Conservation (phyloP, 2,329 filamentous ascomycete species). For the Cytospora leucostoma region DNA sequence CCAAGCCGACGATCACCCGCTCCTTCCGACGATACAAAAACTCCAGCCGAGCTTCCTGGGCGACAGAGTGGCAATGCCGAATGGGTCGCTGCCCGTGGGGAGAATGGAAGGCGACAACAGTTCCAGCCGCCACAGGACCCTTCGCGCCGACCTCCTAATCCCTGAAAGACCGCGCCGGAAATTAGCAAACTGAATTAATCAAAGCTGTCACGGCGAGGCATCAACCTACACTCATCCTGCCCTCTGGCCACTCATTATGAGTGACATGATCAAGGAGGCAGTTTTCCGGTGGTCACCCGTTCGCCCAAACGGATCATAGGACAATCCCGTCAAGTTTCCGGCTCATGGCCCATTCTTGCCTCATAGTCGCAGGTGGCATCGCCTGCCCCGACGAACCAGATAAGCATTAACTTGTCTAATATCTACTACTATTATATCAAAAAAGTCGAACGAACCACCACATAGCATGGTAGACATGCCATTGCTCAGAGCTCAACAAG, state of each 20-base stretch:
- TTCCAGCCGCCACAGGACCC: conserved; percentile 32
- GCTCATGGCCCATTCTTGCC: neutral
- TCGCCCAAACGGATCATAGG: neutral
- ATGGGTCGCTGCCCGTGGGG: conserved; percentile 41
- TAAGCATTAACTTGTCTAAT: conserved; percentile 22
- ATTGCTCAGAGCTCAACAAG: neutral
- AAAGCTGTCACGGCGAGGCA: neutral
- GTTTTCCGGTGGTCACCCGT: neutral
- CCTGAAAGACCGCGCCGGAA: conserved; percentile 12
- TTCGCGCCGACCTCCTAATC: conserved; percentile 26
- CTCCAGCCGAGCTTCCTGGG: conserved; percentile 60
- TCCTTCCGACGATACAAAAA: conserved; percentile 56
- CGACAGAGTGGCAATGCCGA: conserved; percentile 41
- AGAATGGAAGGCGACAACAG: conserved; percentile 36
- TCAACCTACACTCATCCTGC: neutral
- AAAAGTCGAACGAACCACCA: neutral
- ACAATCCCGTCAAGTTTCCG: neutral
- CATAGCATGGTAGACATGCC: neutral
- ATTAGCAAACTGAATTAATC: neutral
- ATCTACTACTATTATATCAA: conserved; percentile 6
- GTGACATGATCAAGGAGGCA: neutral
- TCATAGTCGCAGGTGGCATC: neutral
- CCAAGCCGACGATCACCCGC: conserved; percentile 29
- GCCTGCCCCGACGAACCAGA: conserved; percentile 2
- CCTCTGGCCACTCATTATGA: neutral